Evolutionary conservation across 2,329 filamentous ascomycete genomes (phyloP).

Genomic region (Myriosclerotinia duriaeana): DNA sequence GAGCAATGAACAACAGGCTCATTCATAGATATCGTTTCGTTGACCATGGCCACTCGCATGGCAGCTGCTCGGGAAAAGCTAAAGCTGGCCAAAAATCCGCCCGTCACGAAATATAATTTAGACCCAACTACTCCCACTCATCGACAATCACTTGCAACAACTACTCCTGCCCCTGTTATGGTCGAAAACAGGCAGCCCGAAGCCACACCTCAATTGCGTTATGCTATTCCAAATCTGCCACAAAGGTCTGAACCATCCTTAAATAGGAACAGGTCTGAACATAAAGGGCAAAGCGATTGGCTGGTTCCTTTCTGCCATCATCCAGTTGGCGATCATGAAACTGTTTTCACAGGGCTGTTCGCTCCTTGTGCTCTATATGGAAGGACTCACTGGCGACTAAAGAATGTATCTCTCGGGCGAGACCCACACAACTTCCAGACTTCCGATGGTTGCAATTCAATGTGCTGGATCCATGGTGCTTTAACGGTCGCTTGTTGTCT

Average conservation of each 20-base stretch:
- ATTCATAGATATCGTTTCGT: conserved; percentile 9
- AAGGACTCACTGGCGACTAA: conserved; percentile 46
- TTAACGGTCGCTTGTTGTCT: conserved; percentile 21
- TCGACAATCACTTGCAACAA: conserved; percentile 18
- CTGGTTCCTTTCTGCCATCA: conserved; percentile 45
- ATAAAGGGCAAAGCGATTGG: conserved; percentile 32
- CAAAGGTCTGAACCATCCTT: conserved; percentile 8
- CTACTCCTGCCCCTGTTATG: not conserved
- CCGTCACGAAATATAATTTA: conserved; percentile 15
- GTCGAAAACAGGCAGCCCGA: conserved; percentile 9
- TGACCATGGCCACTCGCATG: not conserved
- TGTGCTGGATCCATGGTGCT: conserved; percentile 42
- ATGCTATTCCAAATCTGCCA: conserved; percentile 14
- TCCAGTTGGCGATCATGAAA: conserved; percentile 38
- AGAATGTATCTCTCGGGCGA: conserved; percentile 42
- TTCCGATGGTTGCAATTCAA: conserved; percentile 42
- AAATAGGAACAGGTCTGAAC: conserved; percentile 18
- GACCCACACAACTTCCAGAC: conserved; percentile 44
- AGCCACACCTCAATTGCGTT: conserved; percentile 1
- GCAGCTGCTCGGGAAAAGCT: conserved; percentile 2
- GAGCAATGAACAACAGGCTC: conserved; percentile 10
- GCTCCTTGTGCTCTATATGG: conserved; percentile 48
- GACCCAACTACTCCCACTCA: conserved; percentile 17
- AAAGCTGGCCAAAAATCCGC: conserved; percentile 15
- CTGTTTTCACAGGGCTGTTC: conserved; percentile 33